Evolutionary conservation across 805 yeast species (phyloP).

Genomic region (Saturnispora sekii): DNA sequence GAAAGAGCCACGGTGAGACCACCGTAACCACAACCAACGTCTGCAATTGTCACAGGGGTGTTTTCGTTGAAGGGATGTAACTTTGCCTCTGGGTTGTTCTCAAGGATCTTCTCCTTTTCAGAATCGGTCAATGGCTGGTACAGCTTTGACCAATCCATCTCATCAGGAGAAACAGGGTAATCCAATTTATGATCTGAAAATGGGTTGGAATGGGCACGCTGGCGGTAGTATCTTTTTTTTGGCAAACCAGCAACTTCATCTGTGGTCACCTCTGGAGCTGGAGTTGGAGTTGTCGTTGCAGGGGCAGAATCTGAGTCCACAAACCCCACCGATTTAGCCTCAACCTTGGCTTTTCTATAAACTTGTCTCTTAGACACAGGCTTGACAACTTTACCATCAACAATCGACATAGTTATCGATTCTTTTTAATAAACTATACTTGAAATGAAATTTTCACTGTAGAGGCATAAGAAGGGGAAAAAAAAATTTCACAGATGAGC

Average conservation of each 20-base stretch:
- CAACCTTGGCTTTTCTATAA: slow-evolving; percentile 35
- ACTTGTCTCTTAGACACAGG: slow-evolving; percentile 8
- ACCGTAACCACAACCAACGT: slow-evolving; percentile 96
- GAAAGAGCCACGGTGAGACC: slow-evolving; percentile 78
- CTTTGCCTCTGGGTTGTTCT: slow-evolving; percentile 31
- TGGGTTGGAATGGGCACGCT: slow-evolving; percentile 96
- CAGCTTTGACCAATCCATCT: slow-evolving; percentile 78
- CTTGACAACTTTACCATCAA: slow-evolving; percentile 3
- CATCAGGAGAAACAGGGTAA: slow-evolving; percentile 71
- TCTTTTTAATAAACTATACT: background rate
- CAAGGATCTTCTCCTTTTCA: slow-evolving; percentile 17
- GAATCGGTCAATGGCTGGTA: slow-evolving; percentile 52
- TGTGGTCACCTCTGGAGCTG: slow-evolving; percentile 12
- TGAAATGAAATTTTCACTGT: background rate
- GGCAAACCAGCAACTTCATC: slow-evolving; percentile 40
- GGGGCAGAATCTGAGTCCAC: slow-evolving; percentile 11
- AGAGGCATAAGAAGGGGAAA: background rate
- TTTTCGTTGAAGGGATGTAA: slow-evolving; percentile 3
- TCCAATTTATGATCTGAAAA: slow-evolving; percentile 90
- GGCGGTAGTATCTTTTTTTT: slow-evolving; percentile 81
- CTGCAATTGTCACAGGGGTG: slow-evolving; percentile 69
- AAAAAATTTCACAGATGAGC: background rate
- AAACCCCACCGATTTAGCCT: slow-evolving; percentile 38
- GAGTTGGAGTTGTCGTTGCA: slow-evolving; percentile 15
- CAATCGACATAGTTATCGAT: slow-evolving; percentile 1